Base-by-base conservation (phyloP, 176 grass and related monocot species). In the Musa acuminata region DNA sequence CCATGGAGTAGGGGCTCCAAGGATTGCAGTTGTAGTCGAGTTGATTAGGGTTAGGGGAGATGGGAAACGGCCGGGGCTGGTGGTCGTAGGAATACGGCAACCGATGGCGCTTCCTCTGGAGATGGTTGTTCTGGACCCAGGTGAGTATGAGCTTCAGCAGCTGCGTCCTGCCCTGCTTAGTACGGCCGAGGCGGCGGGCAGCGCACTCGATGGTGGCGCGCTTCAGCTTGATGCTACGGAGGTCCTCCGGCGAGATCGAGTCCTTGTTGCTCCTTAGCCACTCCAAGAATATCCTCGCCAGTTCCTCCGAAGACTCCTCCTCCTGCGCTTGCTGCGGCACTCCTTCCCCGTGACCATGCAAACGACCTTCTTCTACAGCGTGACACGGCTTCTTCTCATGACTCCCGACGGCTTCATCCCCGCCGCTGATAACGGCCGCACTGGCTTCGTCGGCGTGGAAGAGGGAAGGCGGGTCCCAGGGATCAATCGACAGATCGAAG, bases 211-310 rank as follows among this genome's bases (percentile, higher is more conserved):
- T 83, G 50, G 95, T 99, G 50, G 95, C 88, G 53, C 89, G 85
- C 51, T 89, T 89, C 29, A 99, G 88, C 50, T 91, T 87, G 85
- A 99, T 94, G 65, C 80, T 77, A 53, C 95, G 86, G 65, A 99
- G 95, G 82, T 99, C 91, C 72, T 94, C 90, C 0, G 84, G 88
- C 17, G 95, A 94, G 72, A 99, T 94, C 54, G 71, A 70, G 51
- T 94, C 88, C 13, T 87, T 89, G 76, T 99, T 99, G 74, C 67
- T 99, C 66, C 80, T 91, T 14, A 99, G 84, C 95, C 95, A 99
- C 20, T 99, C 95, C 67, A 99, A 88, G 78, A 99, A 99, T 75
- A 99, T 88, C 52, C 72, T 81, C 0, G 86, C 76, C n/a, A 89
- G 86, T 52, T 99, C 91, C 17, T 99, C 88, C 22, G 51, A 25